Conservation (phyloP, 768 basidiomycete genomes). For the Russula ochroleuca region DNA sequence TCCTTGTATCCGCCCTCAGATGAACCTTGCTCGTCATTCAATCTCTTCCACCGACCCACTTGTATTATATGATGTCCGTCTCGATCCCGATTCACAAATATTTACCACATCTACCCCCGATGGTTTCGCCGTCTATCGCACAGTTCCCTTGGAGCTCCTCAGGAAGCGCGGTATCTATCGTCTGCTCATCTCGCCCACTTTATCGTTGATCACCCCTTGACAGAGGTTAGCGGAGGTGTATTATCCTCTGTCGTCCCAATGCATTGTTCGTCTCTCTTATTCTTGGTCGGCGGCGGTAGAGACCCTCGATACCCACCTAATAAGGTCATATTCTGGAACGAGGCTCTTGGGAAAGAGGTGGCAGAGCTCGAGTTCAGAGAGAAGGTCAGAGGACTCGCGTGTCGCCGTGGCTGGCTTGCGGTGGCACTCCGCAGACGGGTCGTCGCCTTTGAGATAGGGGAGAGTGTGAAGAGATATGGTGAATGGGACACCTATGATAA, state of each 20-base stretch:
- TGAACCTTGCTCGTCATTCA: conserved; percentile 84
- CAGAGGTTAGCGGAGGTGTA: conserved; percentile 78
- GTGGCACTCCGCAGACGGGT: conserved; percentile 77
- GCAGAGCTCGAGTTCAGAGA: conserved; percentile 89
- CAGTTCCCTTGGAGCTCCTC: conserved; percentile 70
- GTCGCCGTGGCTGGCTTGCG: conserved; percentile 78
- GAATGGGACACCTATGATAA: conserved; percentile 92
- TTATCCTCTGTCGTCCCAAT: conserved; percentile 71
- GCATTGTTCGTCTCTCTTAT: conserved; percentile 77
- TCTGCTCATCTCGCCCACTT: conserved; percentile 4
- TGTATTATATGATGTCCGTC: conserved; percentile 70
- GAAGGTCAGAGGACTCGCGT: conserved; percentile 71
- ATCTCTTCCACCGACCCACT: conserved; percentile 74
- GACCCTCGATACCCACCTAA: conserved; percentile 89
- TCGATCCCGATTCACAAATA: conserved; percentile 75
- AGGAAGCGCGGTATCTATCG: conserved; percentile 67
- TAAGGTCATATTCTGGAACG: conserved; percentile 90
- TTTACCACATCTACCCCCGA: conserved; percentile 76
- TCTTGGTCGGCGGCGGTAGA: conserved; percentile 81
- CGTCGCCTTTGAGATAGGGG: conserved; percentile 68
- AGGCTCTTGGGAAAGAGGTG: conserved; percentile 66
- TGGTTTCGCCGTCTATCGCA: conserved; percentile 79
- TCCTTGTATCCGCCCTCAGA: conserved; percentile 37
- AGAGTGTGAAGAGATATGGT: conserved; percentile 55
- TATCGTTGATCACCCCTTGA: conserved; percentile 26